Evolutionary conservation across 306 rosid genomes (phyloP), one percentile per base, ranked within the genome.

Genomic region (Cicer pinnatifidum): DNA sequence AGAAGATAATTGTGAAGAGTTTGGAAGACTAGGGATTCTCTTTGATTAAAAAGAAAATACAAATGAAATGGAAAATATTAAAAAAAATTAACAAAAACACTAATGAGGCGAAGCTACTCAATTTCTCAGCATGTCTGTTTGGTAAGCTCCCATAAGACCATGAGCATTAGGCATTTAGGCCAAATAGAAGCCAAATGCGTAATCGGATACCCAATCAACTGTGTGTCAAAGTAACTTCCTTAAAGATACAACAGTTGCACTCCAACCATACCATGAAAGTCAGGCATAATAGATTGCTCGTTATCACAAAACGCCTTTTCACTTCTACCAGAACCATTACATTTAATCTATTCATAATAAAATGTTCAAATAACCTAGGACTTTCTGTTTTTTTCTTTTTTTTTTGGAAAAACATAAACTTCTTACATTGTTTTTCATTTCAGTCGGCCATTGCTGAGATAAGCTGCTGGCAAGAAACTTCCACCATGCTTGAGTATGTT

Each of bases 381-480:
- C 20, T 10, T 71, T 69, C 62, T 8, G 6, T 65, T 1, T 43
- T 15, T 71, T 38, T 15, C 20, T 11, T 15, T 52, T 60, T 66
- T 6, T 15, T 1, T n/a, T n/a, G 1, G 15, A 6, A 13, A 51
- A 23, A 40, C 45, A 1, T 64, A 28, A 65, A 23, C 47, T 33
- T 79, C 52, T 59, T 65, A 6, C 35, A 6, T 40, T 56, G 44
- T 71, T 76, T 85, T 61, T 64, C 43, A 73, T 75, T 86, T 37
- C 87, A 94, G 98, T 94, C 97, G 69, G 93, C 83, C 80, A 86
- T 94, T 74, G 90, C 96, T 54, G 98, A 91, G 88, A 91, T 94
- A 80, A 91, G 97, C 86, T 86, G 86, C 65, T 86, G 96, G 86
- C 92, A 88, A 76, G 98, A 94, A 88, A 90, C 94, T 71, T 90